Conservation (phyloP, 148 eudicot species). For the Nyssa sinensis region DNA sequence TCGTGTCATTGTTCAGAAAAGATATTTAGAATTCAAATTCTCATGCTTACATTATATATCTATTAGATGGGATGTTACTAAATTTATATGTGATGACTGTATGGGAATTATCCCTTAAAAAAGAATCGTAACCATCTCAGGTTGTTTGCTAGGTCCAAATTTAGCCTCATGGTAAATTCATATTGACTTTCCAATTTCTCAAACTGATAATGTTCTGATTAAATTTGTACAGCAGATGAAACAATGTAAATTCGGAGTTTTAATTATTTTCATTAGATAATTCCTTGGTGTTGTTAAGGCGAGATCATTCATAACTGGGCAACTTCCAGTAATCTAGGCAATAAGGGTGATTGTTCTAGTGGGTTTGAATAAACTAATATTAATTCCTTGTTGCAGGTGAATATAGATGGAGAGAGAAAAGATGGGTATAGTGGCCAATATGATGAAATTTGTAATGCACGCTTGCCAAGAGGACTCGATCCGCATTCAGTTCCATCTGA, state of each 20-base stretch:
- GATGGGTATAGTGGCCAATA: conserved; percentile 66
- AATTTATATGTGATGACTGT: too few species aligned
- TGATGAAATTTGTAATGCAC: conserved; percentile 94
- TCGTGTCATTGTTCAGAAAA: too few species aligned
- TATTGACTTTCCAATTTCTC: neutral
- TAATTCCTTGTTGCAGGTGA: conserved; percentile 43
- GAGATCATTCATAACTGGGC: too few species aligned
- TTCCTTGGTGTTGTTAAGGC: neutral
- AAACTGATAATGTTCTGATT: neutral
- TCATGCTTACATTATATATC: too few species aligned
- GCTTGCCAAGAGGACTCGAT: conserved; percentile 91
- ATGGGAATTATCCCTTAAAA: too few species aligned
- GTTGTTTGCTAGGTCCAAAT: too few species aligned
- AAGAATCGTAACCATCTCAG: too few species aligned
- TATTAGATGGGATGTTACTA: too few species aligned
- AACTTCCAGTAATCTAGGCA: neutral
- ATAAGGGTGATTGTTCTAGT: neutral
- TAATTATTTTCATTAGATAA: neutral
- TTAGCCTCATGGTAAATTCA: neutral
- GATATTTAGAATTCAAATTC: too few species aligned
- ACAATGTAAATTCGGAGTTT: neutral
- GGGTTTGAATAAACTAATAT: conserved; percentile 7
- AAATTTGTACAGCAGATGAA: neutral
- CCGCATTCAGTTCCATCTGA: conserved; percentile 93
- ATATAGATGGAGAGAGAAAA: conserved; percentile 56